Evolutionary conservation across 2,329 filamentous ascomycete genomes (phyloP).

Genomic region (Raffaelea albimanens): DNA sequence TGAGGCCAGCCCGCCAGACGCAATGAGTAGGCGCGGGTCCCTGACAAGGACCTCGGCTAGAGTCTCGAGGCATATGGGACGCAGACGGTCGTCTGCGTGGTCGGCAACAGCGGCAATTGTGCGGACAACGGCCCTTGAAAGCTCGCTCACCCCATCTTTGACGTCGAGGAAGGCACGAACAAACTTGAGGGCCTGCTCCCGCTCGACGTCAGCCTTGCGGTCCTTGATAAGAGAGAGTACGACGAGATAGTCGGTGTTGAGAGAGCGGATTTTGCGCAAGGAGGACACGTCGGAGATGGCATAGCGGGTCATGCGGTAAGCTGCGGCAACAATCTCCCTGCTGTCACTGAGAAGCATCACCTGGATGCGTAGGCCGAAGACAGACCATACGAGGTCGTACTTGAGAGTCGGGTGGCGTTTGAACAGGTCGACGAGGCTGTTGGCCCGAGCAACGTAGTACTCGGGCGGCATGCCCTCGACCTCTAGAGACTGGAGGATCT

Average conservation of each 20-base stretch:
- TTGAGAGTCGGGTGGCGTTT: slow-evolving; percentile 88
- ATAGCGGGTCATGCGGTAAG: slow-evolving; percentile 87
- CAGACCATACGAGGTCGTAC: slow-evolving; percentile 91
- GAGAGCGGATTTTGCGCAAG: slow-evolving; percentile 71
- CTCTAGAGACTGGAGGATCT: slow-evolving; percentile 84
- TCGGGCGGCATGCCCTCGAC: slow-evolving; percentile 80
- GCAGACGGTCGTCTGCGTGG: slow-evolving; percentile 72
- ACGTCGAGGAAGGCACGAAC: slow-evolving; percentile 91
- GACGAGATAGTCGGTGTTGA: slow-evolving; percentile 89
- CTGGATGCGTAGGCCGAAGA: slow-evolving; percentile 89
- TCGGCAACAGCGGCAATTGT: slow-evolving; percentile 88
- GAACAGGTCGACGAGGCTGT: slow-evolving; percentile 91
- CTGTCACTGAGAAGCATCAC: slow-evolving; percentile 93
- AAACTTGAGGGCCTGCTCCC: slow-evolving; percentile 95
- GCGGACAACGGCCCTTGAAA: slow-evolving; percentile 78
- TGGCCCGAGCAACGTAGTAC: slow-evolving; percentile 90
- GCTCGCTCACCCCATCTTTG: slow-evolving; percentile 80
- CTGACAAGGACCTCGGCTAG: slow-evolving; percentile 84
- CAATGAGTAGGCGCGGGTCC: slow-evolving; percentile 70
- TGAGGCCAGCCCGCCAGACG: slow-evolving; percentile 74
- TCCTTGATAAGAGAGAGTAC: slow-evolving; percentile 91
- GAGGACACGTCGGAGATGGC: slow-evolving; percentile 88
- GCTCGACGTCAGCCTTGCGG: slow-evolving; percentile 90
- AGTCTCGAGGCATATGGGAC: slow-evolving; percentile 87
- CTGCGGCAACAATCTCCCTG: slow-evolving; percentile 88